Conservation (phyloP, 2,329 filamentous ascomycete species). For the Nemania sp. region DNA sequence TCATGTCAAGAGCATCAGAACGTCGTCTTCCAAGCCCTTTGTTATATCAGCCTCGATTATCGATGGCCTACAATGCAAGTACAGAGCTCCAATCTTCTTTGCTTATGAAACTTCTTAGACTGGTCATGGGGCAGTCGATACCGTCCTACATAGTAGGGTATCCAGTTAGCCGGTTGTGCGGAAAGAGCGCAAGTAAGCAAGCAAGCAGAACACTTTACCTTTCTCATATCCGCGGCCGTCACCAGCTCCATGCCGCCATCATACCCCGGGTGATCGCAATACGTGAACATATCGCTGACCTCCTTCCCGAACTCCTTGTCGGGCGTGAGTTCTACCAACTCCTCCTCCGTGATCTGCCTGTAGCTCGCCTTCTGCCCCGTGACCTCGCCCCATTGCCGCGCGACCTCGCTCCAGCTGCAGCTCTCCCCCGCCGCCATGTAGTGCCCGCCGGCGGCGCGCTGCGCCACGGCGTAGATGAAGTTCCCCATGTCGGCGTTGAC, state of each 20-base stretch:
- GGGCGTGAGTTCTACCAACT: slow-evolving; percentile 10
- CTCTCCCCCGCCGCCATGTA: slow-evolving; percentile 17
- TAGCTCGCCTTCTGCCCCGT: slow-evolving; percentile 10
- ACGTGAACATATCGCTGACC: slow-evolving; percentile 19
- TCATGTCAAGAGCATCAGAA: no score
- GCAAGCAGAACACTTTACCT: slow-evolving; percentile 5
- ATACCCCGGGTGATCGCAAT: slow-evolving; percentile 12
- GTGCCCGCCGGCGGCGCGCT: slow-evolving; percentile 10
- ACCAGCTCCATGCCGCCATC: slow-evolving; percentile 14
- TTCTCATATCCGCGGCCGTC: slow-evolving; percentile 16
- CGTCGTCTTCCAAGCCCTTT: no score
- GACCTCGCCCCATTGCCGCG: slow-evolving; percentile 13
- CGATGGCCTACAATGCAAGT: slow-evolving; percentile 5
- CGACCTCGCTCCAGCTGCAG: slow-evolving; percentile 13
- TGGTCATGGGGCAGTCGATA: slow-evolving; percentile 18
- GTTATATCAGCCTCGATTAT: neutral
- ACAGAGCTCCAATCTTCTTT: slow-evolving; percentile 15
- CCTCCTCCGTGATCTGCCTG: slow-evolving; percentile 4
- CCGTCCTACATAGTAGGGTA: slow-evolving; percentile 6
- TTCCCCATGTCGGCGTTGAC: slow-evolving; percentile 16
- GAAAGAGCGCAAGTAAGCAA: neutral
- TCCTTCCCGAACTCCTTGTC: slow-evolving; percentile 13
- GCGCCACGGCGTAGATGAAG: slow-evolving; percentile 17
- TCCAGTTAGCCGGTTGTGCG: slow-evolving; percentile 5
- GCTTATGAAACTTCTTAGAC: neutral